A percentile compares a stretch with the other conserved stretches of the same genome.
Evolutionary conservation across 1,284 basidiomycete genomes (phyloP).

Genomic region (Cryptococcus deneoformans): DNA sequence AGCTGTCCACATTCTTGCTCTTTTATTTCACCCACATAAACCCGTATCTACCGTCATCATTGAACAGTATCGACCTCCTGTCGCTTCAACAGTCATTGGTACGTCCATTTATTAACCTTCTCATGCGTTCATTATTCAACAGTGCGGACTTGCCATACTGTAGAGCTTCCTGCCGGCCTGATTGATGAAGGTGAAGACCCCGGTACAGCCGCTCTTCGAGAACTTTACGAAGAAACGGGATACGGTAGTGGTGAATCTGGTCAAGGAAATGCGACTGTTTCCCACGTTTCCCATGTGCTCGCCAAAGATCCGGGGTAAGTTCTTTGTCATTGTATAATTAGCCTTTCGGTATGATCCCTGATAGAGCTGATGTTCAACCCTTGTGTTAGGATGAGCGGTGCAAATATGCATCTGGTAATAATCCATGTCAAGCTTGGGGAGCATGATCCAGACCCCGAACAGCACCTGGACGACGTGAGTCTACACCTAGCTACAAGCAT

Average conservation of each 20-base stretch:
- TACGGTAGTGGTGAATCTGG: conserved; percentile 56
- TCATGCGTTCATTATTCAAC: neutral
- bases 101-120: neutral
- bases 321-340: neutral
- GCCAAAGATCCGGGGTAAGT: conserved; percentile 66
- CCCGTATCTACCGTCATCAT: conserved; percentile 70
- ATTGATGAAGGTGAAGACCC: conserved; percentile 77
- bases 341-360: neutral
- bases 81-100: conserved; percentile 71
- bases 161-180: conserved; percentile 82
- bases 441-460: conserved; percentile 43
- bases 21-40: conserved; percentile 64
- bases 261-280: conserved; percentile 54
- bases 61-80: conserved; percentile 82
- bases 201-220: conserved; percentile 69
- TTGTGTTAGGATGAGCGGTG: conserved; percentile 47
- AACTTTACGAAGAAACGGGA: conserved; percentile 88
- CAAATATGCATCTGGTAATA: conserved; percentile 53
- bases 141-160: conserved; percentile 1
- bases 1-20: conserved; percentile 77
- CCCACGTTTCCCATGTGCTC: conserved; percentile 65
- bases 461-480: conserved; percentile 42
- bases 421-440: conserved; percentile 49
- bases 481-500: neutral
- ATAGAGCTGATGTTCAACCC: neutral